Percentiles rank a stretch among this genome's conserved stretches.
Evolutionary conservation across 768 basidiomycete genomes (phyloP).

Genomic region (Basidioascus undulatus): DNA sequence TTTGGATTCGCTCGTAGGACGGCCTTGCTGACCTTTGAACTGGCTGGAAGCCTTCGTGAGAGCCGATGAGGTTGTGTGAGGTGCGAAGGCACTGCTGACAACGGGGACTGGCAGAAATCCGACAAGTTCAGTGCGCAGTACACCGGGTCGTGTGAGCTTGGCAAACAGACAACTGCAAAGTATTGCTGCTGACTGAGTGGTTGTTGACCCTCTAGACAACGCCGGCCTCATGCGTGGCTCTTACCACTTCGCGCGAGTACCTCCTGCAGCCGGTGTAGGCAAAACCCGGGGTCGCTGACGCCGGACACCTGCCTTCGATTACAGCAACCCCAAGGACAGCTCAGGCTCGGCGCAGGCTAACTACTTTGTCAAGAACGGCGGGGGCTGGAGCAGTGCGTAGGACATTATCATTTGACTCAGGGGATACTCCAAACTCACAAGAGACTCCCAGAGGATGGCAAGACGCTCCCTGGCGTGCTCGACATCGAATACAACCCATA

Average conservation of each 20-base stretch:
- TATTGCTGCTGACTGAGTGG: too few species aligned
- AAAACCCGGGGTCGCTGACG: too few species aligned
- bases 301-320: too few species aligned
- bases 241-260: not conserved
- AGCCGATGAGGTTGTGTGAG: too few species aligned
- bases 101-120: not conserved
- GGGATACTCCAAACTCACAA: too few species aligned
- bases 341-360: not conserved
- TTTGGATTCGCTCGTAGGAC: too few species aligned
- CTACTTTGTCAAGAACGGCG: not conserved
- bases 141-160: not conserved
- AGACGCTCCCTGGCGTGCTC: constrained; percentile 37
- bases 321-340: not conserved
- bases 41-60: too few species aligned
- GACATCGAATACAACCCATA: constrained; percentile 39
- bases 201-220: too few species aligned
- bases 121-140: not conserved
- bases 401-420: not conserved
- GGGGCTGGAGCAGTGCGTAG: not conserved
- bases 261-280: too few species aligned
- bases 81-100: too few species aligned
- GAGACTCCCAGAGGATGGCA: constrained; percentile 24
- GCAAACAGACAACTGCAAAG: too few species aligned
- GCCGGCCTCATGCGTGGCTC: not conserved
- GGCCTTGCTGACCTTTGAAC: too few species aligned